Base-by-base conservation (phyloP, 192 early-diverging fungal genomes). In the Coemansia sp. region DNA sequence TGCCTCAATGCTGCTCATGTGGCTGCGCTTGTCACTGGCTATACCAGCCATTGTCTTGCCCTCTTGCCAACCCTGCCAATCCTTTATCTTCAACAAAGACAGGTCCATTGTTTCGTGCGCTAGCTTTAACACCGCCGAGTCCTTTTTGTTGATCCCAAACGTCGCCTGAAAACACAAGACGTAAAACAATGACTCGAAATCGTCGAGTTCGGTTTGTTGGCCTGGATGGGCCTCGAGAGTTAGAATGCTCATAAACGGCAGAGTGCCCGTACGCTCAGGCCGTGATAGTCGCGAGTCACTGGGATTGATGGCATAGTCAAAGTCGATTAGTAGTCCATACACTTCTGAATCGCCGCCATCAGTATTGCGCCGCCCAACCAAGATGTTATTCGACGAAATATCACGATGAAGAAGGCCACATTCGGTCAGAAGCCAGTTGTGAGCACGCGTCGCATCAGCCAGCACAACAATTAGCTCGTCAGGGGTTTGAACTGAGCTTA, bases 251-350 rank as follows among this genome's bases (percentile, higher is more conserved):
- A 72, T 72, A 26, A 61, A 72, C 3, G 70, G 70, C 21, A 59
- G 20, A 11, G 64, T 72, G 4, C 70, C 70, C 11, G 70, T 72
- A 9, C 60, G 37, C 52, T 62, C 56, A 1, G 53, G 33, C 6
- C 39, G 41, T 18, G 23, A 23, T 45, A 21, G 21, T 20, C 59
- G 21, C 10, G 13, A 10, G 16, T 13, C 13, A 13, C 26, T 33
- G 3, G 43, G 39, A 33, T 50, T 35, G 33, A 74, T 47, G 1
- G 72, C 60, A 45, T 64, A 43, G 47, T 74, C 72, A 53, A 69
- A 74, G 14, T 74, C 72, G 34, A 74, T 74, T 11, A 74, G 66
- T 57, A 74, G 57, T 3, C 72, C 72, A 31, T 57, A 48, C 9
- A 62, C 52, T 0, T 14, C 12, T 8, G 11, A 53, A 25, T 16